Conservation (phyloP, 371 early-diverging fungal species). For the Dinochytrium kinnereticum region DNA sequence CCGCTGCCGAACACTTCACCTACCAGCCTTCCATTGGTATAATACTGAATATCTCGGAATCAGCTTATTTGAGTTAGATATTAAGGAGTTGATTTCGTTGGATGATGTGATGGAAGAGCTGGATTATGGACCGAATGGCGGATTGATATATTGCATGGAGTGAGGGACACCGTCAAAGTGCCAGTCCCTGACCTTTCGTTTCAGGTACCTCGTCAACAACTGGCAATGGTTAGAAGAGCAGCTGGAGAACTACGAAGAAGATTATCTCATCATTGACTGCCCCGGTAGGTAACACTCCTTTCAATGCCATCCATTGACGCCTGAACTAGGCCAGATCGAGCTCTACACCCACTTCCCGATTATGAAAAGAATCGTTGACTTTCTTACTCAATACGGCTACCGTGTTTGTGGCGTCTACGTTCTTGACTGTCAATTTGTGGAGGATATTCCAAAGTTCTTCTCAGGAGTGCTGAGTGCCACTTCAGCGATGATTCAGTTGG, state of each 20-base stretch:
- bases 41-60: background rate
- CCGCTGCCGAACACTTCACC: slow-evolving; percentile 95
- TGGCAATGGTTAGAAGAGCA: slow-evolving; percentile 97
- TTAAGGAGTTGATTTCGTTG: slow-evolving; percentile 93
- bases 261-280: slow-evolving; percentile 97
- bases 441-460: slow-evolving; percentile 94
- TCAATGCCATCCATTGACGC: background rate
- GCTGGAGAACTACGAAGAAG: slow-evolving; percentile 86
- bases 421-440: slow-evolving; percentile 93
- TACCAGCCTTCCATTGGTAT: slow-evolving; percentile 86
- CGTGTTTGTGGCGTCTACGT: slow-evolving; percentile 87
- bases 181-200: background rate
- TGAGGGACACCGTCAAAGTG: slow-evolving; percentile 34
- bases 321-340: slow-evolving; percentile 85
- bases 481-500: slow-evolving; percentile 87
- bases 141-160: slow-evolving; percentile 96
- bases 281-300: slow-evolving; percentile 68
- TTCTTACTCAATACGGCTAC: slow-evolving; percentile 58
- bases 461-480: slow-evolving; percentile 89
- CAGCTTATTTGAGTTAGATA: slow-evolving; percentile 61
- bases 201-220: slow-evolving; percentile 83
- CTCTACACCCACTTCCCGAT: slow-evolving; percentile 98
- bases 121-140: slow-evolving; percentile 99
- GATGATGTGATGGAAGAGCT: slow-evolving; percentile 99
- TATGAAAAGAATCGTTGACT: slow-evolving; percentile 82